Evolutionary conservation across 1,284 basidiomycete genomes (phyloP), one percentile per base, ranked within the genome.

Genomic region (Ceratobasidium sp.): DNA sequence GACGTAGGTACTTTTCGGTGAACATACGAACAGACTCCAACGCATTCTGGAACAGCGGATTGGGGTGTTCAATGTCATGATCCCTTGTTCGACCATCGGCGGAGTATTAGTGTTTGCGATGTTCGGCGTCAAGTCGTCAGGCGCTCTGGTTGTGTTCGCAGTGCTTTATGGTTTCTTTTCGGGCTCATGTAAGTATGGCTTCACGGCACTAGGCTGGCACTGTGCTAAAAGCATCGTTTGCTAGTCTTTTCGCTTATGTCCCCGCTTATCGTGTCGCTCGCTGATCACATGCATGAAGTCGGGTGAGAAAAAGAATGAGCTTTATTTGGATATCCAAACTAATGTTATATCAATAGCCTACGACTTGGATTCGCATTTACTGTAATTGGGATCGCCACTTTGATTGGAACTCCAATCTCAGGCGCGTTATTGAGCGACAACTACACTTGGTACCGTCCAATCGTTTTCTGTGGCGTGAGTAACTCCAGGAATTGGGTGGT

Each of bases 51-150:
- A 59, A 59, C 28, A 73, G 62, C 58, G 67, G 59, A 45, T 65
- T 39, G 76, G 75, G 0, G 55, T 72, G 28, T 48, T 76, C n/a
- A 76, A 74, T 21, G 45, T 59, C n/a, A 57, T 72, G 45, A 53
- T 75, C 2, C 59, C 70, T 14, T 59, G 73, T 16, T 53, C 72
- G 0, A 18, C 50, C 3, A 55, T 67, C 30, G 71, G 60, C 14
- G 74, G 69, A 1, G 43, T 67, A 16, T 67, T 76, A 30, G 72
- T 71, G 21, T 76, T 76, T 28, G 75, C 74, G 4, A 73, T 76
- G 65, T 58, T 75, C 8, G 76, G 75, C 28, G 70, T 72, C 26
- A 74, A 72, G 18, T 61, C 36, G 23, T 71, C 74, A 23, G 67
- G 55, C 16, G 67, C 67, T 5, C 32, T 59, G 18, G 45, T 70